Percentiles rank a stretch among this genome's conserved stretches.
These are phyloP conservation scores for Centrapalus pauciflorus DNA, from an alignment of 129 eudicot species.

Conservation along the genomic window DNA sequence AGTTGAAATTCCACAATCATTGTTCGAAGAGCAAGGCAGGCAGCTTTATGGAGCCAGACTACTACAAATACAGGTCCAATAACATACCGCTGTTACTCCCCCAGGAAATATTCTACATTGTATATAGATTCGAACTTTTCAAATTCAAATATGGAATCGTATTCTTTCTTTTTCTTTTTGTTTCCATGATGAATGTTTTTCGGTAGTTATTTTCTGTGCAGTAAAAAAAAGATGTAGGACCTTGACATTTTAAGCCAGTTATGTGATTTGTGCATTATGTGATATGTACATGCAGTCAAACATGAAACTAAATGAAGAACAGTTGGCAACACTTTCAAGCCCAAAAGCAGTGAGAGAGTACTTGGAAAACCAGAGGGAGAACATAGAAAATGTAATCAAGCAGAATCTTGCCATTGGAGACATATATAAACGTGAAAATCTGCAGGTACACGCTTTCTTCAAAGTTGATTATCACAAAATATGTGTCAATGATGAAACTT, in stretches of 20 bases:
- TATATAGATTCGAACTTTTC: neutral
- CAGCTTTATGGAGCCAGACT: slow-evolving; percentile 88
- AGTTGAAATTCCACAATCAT: slow-evolving; percentile 79
- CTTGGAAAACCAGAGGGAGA: slow-evolving; percentile 72
- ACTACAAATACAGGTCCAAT: slow-evolving; percentile 78
- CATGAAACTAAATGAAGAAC: slow-evolving; percentile 72
- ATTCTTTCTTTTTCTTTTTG: neutral
- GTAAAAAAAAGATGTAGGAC: slow-evolving; percentile 3
- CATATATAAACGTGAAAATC: slow-evolving; percentile 89
- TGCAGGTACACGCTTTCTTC: slow-evolving; percentile 47
- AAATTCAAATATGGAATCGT: neutral
- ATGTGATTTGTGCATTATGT: neutral
- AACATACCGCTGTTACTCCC: neutral
- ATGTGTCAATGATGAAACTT: neutral
- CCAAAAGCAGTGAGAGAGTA: slow-evolving; percentile 75
- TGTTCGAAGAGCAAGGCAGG: slow-evolving; percentile 96
- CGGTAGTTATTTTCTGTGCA: neutral
- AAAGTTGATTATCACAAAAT: neutral
- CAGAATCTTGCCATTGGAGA: slow-evolving; percentile 93
- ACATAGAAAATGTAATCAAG: slow-evolving; percentile 54
- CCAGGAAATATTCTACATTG: neutral
- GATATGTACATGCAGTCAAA: slow-evolving; percentile 40
- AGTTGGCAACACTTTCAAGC: slow-evolving; percentile 70
- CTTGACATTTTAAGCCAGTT: slow-evolving; percentile 6
- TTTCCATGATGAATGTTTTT: neutral